Evolutionary conservation across 192 early-diverging fungal genomes (phyloP).

Genomic region (Coemansia guatemalensis): DNA sequence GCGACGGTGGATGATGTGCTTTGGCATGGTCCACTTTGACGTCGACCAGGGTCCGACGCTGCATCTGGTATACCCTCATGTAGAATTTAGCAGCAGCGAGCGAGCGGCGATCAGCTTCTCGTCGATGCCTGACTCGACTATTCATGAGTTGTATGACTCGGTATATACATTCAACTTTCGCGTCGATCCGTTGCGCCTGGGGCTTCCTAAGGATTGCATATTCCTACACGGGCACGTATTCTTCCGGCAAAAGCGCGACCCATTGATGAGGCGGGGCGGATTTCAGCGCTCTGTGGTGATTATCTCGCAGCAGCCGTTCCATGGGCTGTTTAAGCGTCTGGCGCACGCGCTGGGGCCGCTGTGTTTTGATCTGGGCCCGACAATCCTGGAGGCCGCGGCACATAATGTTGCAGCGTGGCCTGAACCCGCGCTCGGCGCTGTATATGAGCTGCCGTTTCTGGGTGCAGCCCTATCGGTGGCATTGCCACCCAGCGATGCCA

Average conservation of each 20-base stretch:
- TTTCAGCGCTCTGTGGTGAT: constrained; percentile 92
- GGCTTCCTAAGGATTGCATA: constrained; percentile 42
- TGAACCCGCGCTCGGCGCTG: constrained; percentile 52
- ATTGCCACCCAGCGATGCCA: constrained; percentile 62
- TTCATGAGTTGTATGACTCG: constrained; percentile 71
- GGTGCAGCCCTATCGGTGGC: constrained; percentile 68
- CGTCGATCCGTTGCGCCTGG: constrained; percentile 54
- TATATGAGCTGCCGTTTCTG: constrained; percentile 73
- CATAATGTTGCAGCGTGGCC: constrained; percentile 78
- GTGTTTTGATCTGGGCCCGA: constrained; percentile 76
- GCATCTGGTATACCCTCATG: constrained; percentile 70
- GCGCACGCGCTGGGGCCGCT: constrained; percentile 73
- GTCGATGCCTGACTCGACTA: constrained; percentile 75
- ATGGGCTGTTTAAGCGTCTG: constrained; percentile 80
- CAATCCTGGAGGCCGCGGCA: constrained; percentile 77
- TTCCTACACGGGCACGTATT: constrained; percentile 85
- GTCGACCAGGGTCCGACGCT: constrained; percentile 78
- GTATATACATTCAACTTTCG: constrained; percentile 73
- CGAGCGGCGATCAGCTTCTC: constrained; percentile 77
- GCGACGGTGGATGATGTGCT: constrained; percentile 65
- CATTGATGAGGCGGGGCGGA: constrained; percentile 80
- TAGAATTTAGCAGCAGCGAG: constrained; percentile 64
- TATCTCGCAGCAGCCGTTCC: constrained; percentile 84
- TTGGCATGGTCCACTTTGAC: constrained; percentile 80
- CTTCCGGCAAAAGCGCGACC: constrained; percentile 90